Conservation (phyloP, 2,329 filamentous ascomycete species). For the Moelleriella libera region DNA sequence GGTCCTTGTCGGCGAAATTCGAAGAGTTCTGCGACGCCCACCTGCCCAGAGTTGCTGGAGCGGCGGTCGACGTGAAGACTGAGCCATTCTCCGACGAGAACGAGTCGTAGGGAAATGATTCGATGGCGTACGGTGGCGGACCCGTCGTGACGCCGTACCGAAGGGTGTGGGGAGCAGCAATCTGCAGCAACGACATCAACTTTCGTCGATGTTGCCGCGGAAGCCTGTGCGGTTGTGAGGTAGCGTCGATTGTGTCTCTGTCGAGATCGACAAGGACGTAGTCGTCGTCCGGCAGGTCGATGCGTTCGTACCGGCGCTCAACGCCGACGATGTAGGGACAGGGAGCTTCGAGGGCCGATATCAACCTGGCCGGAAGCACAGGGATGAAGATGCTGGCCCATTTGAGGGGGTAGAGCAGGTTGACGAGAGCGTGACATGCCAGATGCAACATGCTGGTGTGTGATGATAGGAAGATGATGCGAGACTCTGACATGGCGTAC, state of each 20-base stretch:
- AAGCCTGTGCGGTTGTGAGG: conserved; percentile 59
- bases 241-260: conserved; percentile 78
- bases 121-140: conserved; percentile 82
- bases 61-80: conserved; percentile 60
- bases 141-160: conserved; percentile 78
- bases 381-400: conserved; percentile 95
- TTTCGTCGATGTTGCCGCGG: conserved; percentile 86
- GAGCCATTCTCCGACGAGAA: conserved; percentile 78
- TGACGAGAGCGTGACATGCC: conserved; percentile 74
- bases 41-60: conserved; percentile 61
- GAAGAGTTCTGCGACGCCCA: conserved; percentile 84
- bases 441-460: conserved; percentile 94
- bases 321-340: conserved; percentile 97
- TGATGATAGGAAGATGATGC: conserved; percentile 90
- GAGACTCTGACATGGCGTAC: conserved; percentile 81
- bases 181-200: conserved; percentile 72
- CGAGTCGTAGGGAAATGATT: conserved; percentile 80
- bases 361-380: conserved; percentile 69
- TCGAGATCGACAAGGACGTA: conserved; percentile 93
- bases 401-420: conserved; percentile 75
- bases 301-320: conserved; percentile 76
- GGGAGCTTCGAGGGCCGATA: conserved; percentile 85
- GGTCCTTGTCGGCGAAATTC: conserved; percentile 60
- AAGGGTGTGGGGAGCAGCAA: conserved; percentile 80
- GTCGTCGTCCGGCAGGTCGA: conserved; percentile 84